phyloP scores from a whole-genome alignment of 768 basidiomycete genomes.

The Boletus subparvulus region DNA sequence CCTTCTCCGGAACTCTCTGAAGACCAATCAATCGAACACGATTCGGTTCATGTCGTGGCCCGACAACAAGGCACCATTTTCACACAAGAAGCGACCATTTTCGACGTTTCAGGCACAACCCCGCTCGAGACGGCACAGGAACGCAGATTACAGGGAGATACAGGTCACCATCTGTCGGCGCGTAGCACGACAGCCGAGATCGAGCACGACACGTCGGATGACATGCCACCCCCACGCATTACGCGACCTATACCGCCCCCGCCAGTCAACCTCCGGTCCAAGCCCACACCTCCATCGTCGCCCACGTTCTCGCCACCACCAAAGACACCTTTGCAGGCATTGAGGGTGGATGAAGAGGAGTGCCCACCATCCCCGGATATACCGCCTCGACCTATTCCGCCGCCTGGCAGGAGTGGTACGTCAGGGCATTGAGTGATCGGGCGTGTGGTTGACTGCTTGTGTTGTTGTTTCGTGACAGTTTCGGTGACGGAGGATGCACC shows the following conservation, averaged over 20 bases:
- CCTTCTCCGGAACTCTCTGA: slow-evolving; percentile 2
- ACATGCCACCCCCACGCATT: slow-evolving; percentile 33
- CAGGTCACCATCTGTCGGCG: neutral
- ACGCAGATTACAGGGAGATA: neutral
- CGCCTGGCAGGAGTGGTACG: slow-evolving; percentile 31
- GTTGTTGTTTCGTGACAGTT: slow-evolving; percentile 4
- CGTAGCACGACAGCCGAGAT: neutral
- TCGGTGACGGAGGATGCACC: slow-evolving; percentile 12
- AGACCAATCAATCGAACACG: slow-evolving; percentile 2
- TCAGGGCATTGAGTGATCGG: neutral
- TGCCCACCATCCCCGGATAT: slow-evolving; percentile 31
- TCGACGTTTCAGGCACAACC: neutral
- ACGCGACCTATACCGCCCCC: slow-evolving; percentile 34
- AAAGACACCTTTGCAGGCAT: slow-evolving; percentile 5
- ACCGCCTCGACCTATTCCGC: slow-evolving; percentile 31
- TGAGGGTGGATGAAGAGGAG: slow-evolving; percentile 23
- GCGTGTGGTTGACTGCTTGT: neutral
- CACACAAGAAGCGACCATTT: neutral
- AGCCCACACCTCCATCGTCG: slow-evolving; percentile 16
- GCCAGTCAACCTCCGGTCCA: slow-evolving; percentile 29
- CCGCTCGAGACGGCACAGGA: neutral
- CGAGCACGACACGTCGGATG: slow-evolving; percentile 14
- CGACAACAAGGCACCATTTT: slow-evolving; percentile 3
- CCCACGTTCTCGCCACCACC: slow-evolving; percentile 18
- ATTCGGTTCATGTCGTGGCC: neutral